Conservation (phyloP, 2,329 filamentous ascomycete species). For the Leptodontidium sp. region DNA sequence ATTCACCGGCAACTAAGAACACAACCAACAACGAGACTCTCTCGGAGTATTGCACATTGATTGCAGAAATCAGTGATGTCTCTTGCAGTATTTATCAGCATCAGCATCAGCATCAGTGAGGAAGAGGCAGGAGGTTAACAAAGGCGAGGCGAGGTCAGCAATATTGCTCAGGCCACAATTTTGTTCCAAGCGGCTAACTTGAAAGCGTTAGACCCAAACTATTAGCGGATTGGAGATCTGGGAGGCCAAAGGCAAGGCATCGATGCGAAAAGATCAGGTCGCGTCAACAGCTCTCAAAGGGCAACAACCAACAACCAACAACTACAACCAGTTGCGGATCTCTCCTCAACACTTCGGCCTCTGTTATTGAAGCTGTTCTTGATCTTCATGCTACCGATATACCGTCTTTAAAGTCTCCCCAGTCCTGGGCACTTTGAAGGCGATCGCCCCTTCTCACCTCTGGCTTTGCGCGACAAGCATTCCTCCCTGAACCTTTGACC, state of each 20-base stretch:
- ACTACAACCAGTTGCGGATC: neutral
- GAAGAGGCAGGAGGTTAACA: too few species aligned
- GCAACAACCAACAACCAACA: slow-evolving; percentile 9
- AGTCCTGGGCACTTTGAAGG: slow-evolving; percentile 23
- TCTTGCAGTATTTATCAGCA: too few species aligned
- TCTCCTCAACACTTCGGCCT: neutral
- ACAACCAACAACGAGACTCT: too few species aligned
- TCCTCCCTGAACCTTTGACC: slow-evolving; percentile 1
- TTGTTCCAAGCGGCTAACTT: neutral
- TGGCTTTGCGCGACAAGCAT: slow-evolving; percentile 29
- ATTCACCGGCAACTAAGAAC: too few species aligned
- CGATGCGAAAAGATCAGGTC: slow-evolving; percentile 16
- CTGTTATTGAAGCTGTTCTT: slow-evolving; percentile 5
- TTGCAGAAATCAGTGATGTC: too few species aligned
- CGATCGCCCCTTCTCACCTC: slow-evolving; percentile 29
- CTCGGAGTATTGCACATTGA: too few species aligned
- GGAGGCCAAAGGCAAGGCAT: slow-evolving; percentile 12
- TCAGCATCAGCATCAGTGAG: too few species aligned
- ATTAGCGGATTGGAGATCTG: neutral
- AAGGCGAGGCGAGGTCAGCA: too few species aligned
- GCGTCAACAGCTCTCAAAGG: slow-evolving; percentile 11
- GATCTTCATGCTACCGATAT: slow-evolving; percentile 19
- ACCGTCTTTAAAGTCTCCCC: slow-evolving; percentile 17
- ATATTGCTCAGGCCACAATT: too few species aligned
- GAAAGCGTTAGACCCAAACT: neutral